phyloP scores from a whole-genome alignment of 2,329 filamentous ascomycete species.

The Aspergillus hiratsukae region DNA sequence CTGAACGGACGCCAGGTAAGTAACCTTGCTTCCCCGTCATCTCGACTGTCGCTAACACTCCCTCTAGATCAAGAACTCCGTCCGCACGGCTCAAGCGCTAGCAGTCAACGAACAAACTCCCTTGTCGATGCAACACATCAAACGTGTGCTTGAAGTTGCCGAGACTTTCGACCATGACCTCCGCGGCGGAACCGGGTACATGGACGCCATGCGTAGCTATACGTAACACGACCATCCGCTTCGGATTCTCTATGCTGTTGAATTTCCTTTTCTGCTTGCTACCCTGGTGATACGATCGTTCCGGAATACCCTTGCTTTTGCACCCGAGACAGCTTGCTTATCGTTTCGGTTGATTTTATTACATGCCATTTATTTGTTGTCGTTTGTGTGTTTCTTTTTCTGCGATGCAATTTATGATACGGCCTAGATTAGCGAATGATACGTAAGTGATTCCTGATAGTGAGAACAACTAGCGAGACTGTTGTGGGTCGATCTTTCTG shows the following conservation, averaged over 20 bases:
- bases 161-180: slow-evolving; percentile 79
- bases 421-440: neutral
- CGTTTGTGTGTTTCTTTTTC: neutral
- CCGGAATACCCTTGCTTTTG: neutral
- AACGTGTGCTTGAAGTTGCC: slow-evolving; percentile 76
- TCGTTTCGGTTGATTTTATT: neutral
- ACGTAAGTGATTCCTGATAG: neutral
- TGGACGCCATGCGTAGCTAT: slow-evolving; percentile 81
- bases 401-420: neutral
- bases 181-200: slow-evolving; percentile 72
- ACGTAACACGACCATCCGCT: slow-evolving; percentile 22
- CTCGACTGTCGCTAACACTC: neutral
- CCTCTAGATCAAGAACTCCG: slow-evolving; percentile 79
- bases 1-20: slow-evolving; percentile 64
- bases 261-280: neutral
- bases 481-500: neutral
- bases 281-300: neutral
- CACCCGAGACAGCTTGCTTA: neutral
- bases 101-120: slow-evolving; percentile 69
- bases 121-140: slow-evolving; percentile 74
- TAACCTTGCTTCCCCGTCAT: slow-evolving; percentile 1
- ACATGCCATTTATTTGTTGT: neutral
- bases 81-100: slow-evolving; percentile 76
- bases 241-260: neutral
- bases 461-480: neutral